These are phyloP conservation scores for Oryza glaberrima DNA, from an alignment of 176 grass and related monocot genomes.

Conservation along the genomic window DNA sequence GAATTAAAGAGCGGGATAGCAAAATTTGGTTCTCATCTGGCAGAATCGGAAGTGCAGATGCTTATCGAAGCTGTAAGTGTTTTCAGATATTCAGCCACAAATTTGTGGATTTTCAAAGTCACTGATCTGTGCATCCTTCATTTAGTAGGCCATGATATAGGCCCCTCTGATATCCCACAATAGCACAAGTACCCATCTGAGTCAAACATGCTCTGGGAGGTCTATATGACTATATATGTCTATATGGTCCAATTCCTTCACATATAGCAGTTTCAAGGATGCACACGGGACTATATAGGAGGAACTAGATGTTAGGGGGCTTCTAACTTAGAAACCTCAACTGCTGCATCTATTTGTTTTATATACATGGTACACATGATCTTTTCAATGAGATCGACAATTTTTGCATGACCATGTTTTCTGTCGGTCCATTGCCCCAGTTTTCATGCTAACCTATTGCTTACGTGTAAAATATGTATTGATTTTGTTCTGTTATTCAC, in stretches of 20 bases:
- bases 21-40: slow-evolving; percentile 97
- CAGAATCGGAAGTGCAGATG: slow-evolving; percentile 94
- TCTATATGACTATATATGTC: background rate
- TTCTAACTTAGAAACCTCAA: background rate
- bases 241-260: slow-evolving; percentile 8
- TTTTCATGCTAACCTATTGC: slow-evolving; percentile 10
- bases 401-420: background rate
- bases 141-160: background rate
- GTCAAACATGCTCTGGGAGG: background rate
- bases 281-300: background rate
- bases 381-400: slow-evolving; percentile 14
- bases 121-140: background rate
- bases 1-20: slow-evolving; percentile 84
- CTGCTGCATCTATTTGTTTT: background rate
- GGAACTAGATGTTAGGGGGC: background rate
- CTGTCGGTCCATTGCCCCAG: background rate
- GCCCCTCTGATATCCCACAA: background rate
- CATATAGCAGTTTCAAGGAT: background rate
- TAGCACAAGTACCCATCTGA: background rate
- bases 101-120: too few species aligned
- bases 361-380: background rate
- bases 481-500: background rate
- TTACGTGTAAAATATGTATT: background rate
- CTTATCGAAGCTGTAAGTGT: slow-evolving; percentile 97
- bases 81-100: slow-evolving; percentile 2